These are phyloP conservation scores for Ehretia macrophylla DNA, from an alignment of 257 asterid genomes.

Conservation along the genomic window DNA sequence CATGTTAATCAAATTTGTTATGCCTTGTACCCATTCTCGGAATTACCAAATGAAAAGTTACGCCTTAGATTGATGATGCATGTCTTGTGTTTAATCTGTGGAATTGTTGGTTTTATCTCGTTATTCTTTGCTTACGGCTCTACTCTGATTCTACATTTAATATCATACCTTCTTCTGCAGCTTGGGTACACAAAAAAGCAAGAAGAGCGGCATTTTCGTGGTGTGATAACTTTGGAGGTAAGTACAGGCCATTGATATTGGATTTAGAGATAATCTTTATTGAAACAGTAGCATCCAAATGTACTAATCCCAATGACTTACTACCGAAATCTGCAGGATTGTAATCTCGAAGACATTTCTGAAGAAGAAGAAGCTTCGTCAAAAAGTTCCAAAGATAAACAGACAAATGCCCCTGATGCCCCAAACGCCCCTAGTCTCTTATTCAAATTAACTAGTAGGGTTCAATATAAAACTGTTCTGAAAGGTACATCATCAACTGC, in stretches of 20 bases:
- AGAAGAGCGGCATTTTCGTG: conserved; percentile 95
- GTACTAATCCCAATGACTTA: not conserved
- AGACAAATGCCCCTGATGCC: conserved; percentile 84
- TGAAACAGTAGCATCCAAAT: not conserved
- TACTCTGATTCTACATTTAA: not conserved
- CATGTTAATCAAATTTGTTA: not conserved
- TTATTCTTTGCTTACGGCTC: not conserved
- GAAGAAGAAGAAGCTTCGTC: conserved; percentile 92
- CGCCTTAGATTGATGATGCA: not conserved
- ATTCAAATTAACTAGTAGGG: conserved; percentile 80
- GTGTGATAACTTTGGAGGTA: conserved; percentile 92
- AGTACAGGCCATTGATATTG: not conserved
- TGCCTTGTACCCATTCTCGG: not conserved
- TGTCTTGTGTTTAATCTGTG: not conserved
- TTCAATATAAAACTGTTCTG: conserved; percentile 86
- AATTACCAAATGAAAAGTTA: not conserved
- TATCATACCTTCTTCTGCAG: conserved; percentile 34
- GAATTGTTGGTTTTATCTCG: not conserved
- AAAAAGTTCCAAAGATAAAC: conserved; percentile 89
- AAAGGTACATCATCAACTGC: conserved; percentile 39
- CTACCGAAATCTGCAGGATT: conserved; percentile 47
- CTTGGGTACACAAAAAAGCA: conserved; percentile 97
- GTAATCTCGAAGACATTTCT: conserved; percentile 82
- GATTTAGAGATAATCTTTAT: not conserved
- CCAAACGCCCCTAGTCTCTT: conserved; percentile 70